These are phyloP conservation scores for Trichophyton verrucosum DNA, from an alignment of 2,329 filamentous ascomycete genomes.

Conservation along the genomic window DNA sequence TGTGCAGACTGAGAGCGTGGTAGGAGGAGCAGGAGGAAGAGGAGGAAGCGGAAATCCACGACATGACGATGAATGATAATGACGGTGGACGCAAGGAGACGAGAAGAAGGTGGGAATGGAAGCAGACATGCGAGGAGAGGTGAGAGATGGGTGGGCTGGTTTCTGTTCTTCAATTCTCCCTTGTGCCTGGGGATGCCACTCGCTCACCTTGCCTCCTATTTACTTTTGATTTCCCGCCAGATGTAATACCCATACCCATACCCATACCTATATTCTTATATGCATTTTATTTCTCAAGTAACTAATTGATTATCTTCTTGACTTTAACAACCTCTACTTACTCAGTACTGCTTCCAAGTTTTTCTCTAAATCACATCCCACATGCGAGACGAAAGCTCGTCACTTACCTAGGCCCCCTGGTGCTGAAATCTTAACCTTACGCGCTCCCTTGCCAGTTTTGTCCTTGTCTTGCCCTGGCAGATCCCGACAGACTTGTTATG, in stretches of 20 bases:
- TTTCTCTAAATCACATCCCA: background rate
- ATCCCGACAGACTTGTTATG: background rate
- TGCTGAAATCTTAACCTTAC: background rate
- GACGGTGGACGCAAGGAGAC: background rate
- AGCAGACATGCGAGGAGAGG: background rate
- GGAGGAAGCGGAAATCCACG: background rate
- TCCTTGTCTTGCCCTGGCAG: background rate
- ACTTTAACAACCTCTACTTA: background rate
- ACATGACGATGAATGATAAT: slow-evolving; percentile 2
- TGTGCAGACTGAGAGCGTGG: background rate
- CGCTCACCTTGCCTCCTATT: background rate
- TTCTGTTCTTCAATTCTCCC: background rate
- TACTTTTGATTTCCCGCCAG: background rate
- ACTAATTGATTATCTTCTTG: background rate
- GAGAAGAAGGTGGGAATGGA: background rate
- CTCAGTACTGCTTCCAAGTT: background rate
- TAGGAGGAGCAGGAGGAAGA: background rate
- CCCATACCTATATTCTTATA: background rate
- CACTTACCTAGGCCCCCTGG: background rate
- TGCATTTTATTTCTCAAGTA: background rate
- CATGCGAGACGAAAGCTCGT: background rate
- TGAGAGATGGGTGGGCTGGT: background rate
- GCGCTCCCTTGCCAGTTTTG: background rate
- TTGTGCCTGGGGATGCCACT: background rate
- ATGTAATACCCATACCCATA: slow-evolving; percentile 3